Evolutionary conservation across 1,139 yeast genomes (phyloP).

Genomic region (Geotrichum cucujoidarum): DNA sequence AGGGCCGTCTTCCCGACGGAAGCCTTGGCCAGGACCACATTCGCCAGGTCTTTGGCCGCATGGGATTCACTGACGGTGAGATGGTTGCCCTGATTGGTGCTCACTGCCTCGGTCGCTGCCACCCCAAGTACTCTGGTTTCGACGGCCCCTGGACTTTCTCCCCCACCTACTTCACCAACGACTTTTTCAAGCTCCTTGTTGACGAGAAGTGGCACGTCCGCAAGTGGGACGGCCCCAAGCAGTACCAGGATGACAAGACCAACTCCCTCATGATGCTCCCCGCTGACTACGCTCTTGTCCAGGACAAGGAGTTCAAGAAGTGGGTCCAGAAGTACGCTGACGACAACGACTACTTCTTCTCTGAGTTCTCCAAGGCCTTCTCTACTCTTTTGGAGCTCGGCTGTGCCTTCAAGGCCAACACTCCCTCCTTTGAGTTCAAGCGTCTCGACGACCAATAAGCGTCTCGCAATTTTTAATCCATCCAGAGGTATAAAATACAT

Average conservation of each 20-base stretch:
- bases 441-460: slow-evolving; percentile 40
- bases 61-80: slow-evolving; percentile 79
- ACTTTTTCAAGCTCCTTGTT: slow-evolving; percentile 58
- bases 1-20: slow-evolving; percentile 81
- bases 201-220: slow-evolving; percentile 68
- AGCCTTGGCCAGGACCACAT: slow-evolving; percentile 64
- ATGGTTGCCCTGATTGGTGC: slow-evolving; percentile 86
- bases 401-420: slow-evolving; percentile 48
- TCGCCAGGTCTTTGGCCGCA: slow-evolving; percentile 57
- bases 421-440: slow-evolving; percentile 49
- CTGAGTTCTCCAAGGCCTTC: slow-evolving; percentile 67
- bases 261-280: slow-evolving; percentile 88
- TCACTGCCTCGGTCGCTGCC: slow-evolving; percentile 77
- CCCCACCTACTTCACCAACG: slow-evolving; percentile 61
- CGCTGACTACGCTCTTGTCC: slow-evolving; percentile 69
- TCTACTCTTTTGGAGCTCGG: slow-evolving; percentile 71
- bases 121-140: slow-evolving; percentile 56
- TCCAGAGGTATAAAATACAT: too few relatives aligned
- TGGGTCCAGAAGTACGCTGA: slow-evolving; percentile 69
- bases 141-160: slow-evolving; percentile 97
- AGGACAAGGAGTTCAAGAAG: slow-evolving; percentile 59
- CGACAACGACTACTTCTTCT: slow-evolving; percentile 63
- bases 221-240: slow-evolving; percentile 74
- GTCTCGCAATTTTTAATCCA: not conserved
- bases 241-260: slow-evolving; percentile 66